These are phyloP conservation scores for Jacaranda mimosifolia DNA, from an alignment of 257 asterid species.

Conservation along the genomic window DNA sequence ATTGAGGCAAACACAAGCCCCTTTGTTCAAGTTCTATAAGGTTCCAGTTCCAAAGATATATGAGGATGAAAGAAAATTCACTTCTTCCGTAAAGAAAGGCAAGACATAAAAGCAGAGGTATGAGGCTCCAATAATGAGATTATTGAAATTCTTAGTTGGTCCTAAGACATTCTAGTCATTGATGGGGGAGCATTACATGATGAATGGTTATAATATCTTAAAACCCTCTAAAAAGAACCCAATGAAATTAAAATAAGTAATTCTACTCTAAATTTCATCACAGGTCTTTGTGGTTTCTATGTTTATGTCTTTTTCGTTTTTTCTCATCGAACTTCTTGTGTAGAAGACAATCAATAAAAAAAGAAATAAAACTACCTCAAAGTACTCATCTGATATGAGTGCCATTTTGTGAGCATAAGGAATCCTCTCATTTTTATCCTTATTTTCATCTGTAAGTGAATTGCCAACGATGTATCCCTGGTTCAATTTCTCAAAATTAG, in stretches of 20 bases:
- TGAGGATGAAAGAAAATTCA: no score
- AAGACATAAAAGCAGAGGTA: no score
- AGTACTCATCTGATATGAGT: slow-evolving; percentile 47
- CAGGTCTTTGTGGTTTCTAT: no score
- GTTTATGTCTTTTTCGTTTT: background rate
- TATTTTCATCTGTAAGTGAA: background rate
- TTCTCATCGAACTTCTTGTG: background rate
- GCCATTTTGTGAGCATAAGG: slow-evolving; percentile 61
- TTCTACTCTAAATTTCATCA: no score
- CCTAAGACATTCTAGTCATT: no score
- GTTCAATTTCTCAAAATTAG: slow-evolving; percentile 1
- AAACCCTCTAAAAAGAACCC: background rate
- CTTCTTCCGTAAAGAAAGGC: no score
- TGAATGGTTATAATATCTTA: background rate
- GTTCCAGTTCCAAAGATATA: no score
- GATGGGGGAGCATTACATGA: no score
- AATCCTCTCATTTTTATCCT: slow-evolving; percentile 43
- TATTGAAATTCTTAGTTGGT: no score
- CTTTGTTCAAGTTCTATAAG: no score
- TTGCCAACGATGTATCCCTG: slow-evolving; percentile 63
- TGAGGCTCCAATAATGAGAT: no score
- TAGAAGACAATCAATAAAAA: background rate
- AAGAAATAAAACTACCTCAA: slow-evolving; percentile 28
- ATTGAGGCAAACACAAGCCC: no score
- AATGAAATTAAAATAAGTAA: background rate